Conservation (phyloP, 2,329 filamentous ascomycete genomes). For the Colletotrichum tamarilloi region DNA sequence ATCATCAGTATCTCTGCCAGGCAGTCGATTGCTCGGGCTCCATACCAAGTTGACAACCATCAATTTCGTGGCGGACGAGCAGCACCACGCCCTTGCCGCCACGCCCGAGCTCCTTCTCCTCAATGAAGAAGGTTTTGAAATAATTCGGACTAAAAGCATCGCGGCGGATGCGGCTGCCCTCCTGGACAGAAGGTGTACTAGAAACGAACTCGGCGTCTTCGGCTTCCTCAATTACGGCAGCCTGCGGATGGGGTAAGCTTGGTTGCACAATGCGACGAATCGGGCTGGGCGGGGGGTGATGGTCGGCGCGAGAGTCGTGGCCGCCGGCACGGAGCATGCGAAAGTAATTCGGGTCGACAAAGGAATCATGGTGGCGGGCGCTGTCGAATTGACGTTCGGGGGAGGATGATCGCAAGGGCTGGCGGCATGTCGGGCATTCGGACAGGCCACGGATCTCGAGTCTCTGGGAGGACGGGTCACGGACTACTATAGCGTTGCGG, state of each 20-base stretch:
- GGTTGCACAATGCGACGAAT: conserved; percentile 65
- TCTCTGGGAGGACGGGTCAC: conserved; percentile 85
- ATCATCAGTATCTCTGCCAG: conserved; percentile 24
- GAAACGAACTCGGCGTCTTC: conserved; percentile 62
- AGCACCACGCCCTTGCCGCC: conserved; percentile 96
- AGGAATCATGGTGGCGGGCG: conserved; percentile 66
- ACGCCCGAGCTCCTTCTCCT: conserved; percentile 85
- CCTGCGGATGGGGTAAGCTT: conserved; percentile 44
- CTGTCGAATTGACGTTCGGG: conserved; percentile 63
- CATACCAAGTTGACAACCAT: conserved; percentile 80
- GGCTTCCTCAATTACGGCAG: conserved; percentile 42
- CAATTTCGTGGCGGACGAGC: conserved; percentile 91
- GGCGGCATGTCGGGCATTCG: conserved; percentile 93
- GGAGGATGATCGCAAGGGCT: conserved; percentile 67
- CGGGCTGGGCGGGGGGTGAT: conserved; percentile 60
- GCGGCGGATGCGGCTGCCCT: conserved; percentile 79
- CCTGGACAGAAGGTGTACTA: conserved; percentile 62
- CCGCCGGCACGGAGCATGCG: conserved; percentile 80
- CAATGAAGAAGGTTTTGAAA: conserved; percentile 92
- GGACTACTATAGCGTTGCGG: conserved; percentile 91
- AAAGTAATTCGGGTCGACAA: conserved; percentile 94
- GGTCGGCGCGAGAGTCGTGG: conserved; percentile 55
- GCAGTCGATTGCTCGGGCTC: neutral
- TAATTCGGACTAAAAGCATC: conserved; percentile 93
- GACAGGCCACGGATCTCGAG: conserved; percentile 82